A percentile compares a stretch with the other conserved stretches of the same genome.
These are phyloP conservation scores for Phaeosphaeria sp. DNA, from an alignment of 2,329 filamentous ascomycete species.

Conservation along the genomic window DNA sequence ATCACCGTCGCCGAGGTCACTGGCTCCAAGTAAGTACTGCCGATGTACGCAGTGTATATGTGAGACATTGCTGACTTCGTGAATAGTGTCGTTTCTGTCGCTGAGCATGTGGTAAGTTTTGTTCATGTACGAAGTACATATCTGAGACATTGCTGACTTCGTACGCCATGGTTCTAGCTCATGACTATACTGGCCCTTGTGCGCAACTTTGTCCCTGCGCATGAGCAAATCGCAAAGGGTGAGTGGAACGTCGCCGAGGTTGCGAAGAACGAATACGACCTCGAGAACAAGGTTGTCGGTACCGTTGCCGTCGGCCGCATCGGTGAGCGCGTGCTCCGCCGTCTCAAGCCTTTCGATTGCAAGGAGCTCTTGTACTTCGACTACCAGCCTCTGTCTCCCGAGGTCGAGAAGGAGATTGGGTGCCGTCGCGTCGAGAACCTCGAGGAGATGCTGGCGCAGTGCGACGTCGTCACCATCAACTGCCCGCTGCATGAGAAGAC, in stretches of 20 bases:
- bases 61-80: too few species aligned
- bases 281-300: constrained; percentile 96
- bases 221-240: constrained; percentile 87
- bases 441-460: constrained; percentile 93
- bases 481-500: constrained; percentile 99
- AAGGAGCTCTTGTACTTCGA: constrained; percentile 99
- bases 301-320: constrained; percentile 98
- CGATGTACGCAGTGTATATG: too few species aligned
- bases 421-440: constrained; percentile 86
- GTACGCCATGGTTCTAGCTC: too few species aligned
- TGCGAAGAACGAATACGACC: constrained; percentile 98
- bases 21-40: too few species aligned
- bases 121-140: too few species aligned
- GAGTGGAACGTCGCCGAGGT: constrained; percentile 96
- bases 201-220: constrained; percentile 97
- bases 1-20: constrained; percentile 98
- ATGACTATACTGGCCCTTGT: constrained; percentile 98
- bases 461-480: constrained; percentile 99
- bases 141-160: too few species aligned
- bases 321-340: constrained; percentile 94
- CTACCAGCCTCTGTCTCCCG: constrained; percentile 89
- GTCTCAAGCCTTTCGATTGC: constrained; percentile 98
- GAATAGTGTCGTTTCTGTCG: constrained; percentile 96
- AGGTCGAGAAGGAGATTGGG: constrained; percentile 94
- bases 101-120: constrained; percentile 99